A percentile compares a stretch with the other conserved stretches of the same genome.
Conservation (phyloP, 768 basidiomycete genomes). For the Russula emetica region DNA sequence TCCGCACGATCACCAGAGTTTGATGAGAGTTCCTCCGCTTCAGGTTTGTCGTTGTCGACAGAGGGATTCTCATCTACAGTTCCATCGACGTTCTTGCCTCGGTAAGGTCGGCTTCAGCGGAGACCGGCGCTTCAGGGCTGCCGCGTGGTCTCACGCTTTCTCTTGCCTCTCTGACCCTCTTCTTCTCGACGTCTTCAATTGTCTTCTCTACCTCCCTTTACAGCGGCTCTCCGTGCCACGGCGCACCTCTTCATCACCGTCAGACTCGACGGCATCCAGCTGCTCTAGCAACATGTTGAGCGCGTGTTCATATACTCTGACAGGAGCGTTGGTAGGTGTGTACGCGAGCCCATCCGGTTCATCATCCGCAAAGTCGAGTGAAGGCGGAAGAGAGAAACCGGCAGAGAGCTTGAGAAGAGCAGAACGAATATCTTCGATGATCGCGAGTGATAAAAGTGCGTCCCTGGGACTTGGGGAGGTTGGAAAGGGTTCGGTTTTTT, state of each 20-base stretch:
- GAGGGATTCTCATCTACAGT: neutral
- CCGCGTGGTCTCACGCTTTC: neutral
- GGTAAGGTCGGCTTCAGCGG: neutral
- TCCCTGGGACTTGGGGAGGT: neutral
- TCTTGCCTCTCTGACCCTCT: conserved; percentile 8
- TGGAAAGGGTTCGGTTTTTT: neutral
- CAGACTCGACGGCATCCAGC: conserved; percentile 66
- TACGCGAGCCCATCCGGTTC: conserved; percentile 46
- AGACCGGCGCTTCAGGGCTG: neutral
- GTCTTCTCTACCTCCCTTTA: conserved; percentile 58
- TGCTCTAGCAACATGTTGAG: conserved; percentile 59
- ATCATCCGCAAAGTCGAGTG: conserved; percentile 17
- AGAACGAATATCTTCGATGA: conserved; percentile 15
- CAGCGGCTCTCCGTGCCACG: conserved; percentile 47
- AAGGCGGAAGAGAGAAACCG: conserved; percentile 16
- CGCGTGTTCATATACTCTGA: conserved; percentile 60
- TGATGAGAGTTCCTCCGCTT: neutral
- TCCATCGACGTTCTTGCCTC: neutral
- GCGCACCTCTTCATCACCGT: conserved; percentile 53
- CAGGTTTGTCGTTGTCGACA: neutral
- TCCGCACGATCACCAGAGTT: neutral
- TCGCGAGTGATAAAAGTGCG: neutral
- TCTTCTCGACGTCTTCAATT: conserved; percentile 47
- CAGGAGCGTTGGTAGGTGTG: conserved; percentile 52
- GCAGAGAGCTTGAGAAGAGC: conserved; percentile 13